Evolutionary conservation across 192 early-diverging fungal genomes (phyloP).

Genomic region (Dissophora ornata): DNA sequence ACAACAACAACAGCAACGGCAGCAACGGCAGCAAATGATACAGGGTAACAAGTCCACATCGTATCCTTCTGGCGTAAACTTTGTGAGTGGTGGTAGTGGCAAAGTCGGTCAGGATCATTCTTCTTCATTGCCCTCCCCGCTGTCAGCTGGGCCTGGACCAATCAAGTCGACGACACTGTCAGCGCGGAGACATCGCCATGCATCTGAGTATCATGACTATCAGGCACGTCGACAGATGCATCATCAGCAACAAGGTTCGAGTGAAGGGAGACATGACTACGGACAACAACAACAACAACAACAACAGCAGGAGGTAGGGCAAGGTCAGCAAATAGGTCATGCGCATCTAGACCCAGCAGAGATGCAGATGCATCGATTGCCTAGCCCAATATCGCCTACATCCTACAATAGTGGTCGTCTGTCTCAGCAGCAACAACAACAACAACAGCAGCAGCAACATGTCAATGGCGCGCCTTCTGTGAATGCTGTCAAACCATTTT

Average conservation of each 20-base stretch:
- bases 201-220: conserved; percentile 27
- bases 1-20: conserved; percentile 14
- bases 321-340: neutral
- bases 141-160: conserved; percentile 41
- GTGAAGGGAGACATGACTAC: neutral
- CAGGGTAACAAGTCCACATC: conserved; percentile 1
- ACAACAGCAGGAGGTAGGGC: neutral
- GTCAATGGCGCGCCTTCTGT: neutral
- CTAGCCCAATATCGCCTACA: conserved; percentile 26
- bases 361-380: conserved; percentile 6
- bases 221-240: conserved; percentile 17
- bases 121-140: conserved; percentile 13
- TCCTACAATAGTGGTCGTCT: neutral
- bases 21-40: conserved; percentile 11
- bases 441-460: neutral
- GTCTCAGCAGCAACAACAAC: conserved; percentile 15
- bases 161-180: conserved; percentile 26
- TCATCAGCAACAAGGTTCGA: conserved; percentile 10
- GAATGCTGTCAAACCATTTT: neutral
- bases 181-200: conserved; percentile 22
- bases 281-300: neutral
- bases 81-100: neutral
- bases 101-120: neutral
- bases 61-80: neutral
- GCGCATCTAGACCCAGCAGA: neutral